Evolutionary conservation across 1,284 basidiomycete species (phyloP).

Genomic region (Stereum hirsutum): DNA sequence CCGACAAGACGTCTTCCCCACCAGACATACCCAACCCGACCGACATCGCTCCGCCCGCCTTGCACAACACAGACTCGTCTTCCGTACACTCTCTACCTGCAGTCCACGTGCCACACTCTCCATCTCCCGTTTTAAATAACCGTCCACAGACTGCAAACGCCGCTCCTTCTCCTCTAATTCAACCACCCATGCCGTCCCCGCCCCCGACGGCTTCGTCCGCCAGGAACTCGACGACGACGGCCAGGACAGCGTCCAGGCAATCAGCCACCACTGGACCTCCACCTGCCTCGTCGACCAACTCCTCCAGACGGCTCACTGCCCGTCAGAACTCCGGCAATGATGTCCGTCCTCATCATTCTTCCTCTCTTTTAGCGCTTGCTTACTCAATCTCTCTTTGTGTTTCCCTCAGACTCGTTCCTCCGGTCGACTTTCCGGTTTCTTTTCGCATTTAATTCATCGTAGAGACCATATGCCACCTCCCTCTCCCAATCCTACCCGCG

Average conservation of each 20-base stretch:
- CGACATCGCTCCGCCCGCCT: conserved; percentile 20
- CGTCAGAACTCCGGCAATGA: conserved; percentile 7
- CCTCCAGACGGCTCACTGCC: conserved; percentile 10
- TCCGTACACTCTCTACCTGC: conserved; percentile 53
- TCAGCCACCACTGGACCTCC: conserved; percentile 1
- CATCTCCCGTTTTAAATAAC: conserved; percentile 15
- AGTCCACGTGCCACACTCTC: conserved; percentile 35
- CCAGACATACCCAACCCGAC: conserved; percentile 15
- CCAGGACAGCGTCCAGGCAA: background rate
- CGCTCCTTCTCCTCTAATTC: conserved; percentile 13
- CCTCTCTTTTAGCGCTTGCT: conserved; percentile 3
- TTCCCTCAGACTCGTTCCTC: conserved; percentile 44
- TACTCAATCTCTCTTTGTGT: conserved; percentile 10
- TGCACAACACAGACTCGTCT: conserved; percentile 29
- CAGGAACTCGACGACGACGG: background rate
- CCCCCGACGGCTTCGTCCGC: no score
- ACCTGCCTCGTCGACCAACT: background rate
- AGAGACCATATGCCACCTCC: conserved; percentile 35
- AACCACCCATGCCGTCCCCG: background rate
- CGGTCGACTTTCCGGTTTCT: conserved; percentile 71
- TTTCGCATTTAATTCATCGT: conserved; percentile 69
- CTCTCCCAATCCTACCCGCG: conserved; percentile 16
- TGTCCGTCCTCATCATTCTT: conserved; percentile 4
- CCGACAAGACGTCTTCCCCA: conserved; percentile 25
- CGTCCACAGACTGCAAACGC: conserved; percentile 18